A percentile compares a stretch with the other conserved stretches of the same genome.
Conservation (phyloP, 163 green algal species). For the Chlamydomonas reinhardtii region DNA sequence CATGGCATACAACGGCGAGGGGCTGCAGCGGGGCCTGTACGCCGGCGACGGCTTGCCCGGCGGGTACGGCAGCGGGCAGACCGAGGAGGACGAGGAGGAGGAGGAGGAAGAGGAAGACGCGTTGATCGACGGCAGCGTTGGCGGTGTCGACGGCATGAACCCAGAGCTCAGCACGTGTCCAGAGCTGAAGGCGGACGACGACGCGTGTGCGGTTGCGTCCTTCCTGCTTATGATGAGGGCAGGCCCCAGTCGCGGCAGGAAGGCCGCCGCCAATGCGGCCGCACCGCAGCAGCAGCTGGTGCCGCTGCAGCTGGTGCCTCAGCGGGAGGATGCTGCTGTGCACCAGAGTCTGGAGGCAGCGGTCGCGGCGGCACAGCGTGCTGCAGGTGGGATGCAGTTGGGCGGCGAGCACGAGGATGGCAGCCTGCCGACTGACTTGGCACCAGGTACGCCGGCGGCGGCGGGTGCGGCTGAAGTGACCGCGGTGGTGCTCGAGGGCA, state of each 20-base stretch:
- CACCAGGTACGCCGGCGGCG: no score
- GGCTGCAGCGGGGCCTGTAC: background rate
- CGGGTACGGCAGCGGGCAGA: background rate
- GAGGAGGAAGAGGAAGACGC: background rate
- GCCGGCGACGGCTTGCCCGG: no score
- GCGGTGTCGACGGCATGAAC: background rate
- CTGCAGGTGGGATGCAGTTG: no score
- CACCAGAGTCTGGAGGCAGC: background rate
- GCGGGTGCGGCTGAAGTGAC: background rate
- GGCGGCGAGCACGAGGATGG: no score
- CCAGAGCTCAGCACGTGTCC: background rate
- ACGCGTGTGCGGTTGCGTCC: background rate
- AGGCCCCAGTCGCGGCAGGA: background rate
- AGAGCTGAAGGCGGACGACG: slow-evolving; percentile 21
- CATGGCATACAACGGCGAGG: background rate
- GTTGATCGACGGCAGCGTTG: no score
- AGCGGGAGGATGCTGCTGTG: background rate
- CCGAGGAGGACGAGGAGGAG: background rate
- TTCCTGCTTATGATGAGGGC: slow-evolving; percentile 19
- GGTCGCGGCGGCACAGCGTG: no score
- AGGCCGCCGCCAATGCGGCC: no score
- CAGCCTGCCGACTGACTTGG: no score
- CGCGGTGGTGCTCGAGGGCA: no score
- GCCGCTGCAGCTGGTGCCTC: background rate
- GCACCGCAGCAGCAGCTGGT: background rate